Conservation (phyloP, 2,329 filamentous ascomycete genomes). For the Aspergillus pseudotamarii region DNA sequence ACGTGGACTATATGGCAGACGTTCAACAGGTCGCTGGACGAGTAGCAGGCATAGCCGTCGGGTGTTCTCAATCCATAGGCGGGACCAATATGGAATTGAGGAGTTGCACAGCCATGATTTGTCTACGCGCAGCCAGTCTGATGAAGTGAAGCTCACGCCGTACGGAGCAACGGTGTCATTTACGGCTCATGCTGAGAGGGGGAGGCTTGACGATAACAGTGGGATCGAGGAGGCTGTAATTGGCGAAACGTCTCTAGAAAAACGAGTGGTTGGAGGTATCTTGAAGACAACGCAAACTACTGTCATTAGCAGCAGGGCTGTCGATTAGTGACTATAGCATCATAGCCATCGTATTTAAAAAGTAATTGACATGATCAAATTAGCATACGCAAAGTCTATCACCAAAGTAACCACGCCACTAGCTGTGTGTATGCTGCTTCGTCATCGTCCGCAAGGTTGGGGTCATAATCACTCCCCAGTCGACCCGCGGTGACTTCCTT, state of each 20-base stretch:
- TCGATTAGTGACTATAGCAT: background rate
- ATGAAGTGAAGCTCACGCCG: background rate
- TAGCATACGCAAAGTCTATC: background rate
- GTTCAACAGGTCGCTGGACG: background rate
- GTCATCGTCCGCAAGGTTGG: background rate
- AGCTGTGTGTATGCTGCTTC: background rate
- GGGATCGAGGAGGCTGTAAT: background rate
- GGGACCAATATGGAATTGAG: conserved; percentile 1
- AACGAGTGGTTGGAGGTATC: background rate
- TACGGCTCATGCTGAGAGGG: background rate
- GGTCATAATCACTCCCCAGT: background rate
- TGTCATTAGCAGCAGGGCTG: background rate
- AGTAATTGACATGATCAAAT: background rate
- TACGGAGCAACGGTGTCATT: background rate
- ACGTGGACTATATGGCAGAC: background rate
- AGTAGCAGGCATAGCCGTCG: background rate
- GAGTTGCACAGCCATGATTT: background rate
- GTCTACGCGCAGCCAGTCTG: background rate
- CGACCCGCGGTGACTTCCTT: background rate
- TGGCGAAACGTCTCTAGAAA: background rate
- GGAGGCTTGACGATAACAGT: no score
- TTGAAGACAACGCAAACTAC: background rate
- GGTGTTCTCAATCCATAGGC: background rate
- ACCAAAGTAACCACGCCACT: background rate
- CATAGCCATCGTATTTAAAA: background rate